Conservation (phyloP, 805 yeast genomes). For the Ogataea siamensis region DNA sequence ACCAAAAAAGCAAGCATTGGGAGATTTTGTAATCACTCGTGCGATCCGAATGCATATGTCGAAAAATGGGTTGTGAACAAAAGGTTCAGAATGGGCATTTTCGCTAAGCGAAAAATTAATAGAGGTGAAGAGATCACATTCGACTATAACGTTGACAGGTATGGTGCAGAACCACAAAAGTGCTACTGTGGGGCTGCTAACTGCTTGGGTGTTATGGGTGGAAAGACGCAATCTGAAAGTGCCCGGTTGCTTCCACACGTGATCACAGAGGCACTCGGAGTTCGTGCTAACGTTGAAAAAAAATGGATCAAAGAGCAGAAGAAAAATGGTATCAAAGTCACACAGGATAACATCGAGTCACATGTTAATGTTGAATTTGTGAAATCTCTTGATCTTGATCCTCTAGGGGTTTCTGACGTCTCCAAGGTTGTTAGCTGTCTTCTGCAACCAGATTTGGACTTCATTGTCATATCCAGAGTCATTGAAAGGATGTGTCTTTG, state of each 20-base stretch:
- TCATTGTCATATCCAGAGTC: conserved; percentile 59
- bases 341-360: conserved; percentile 52
- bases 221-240: conserved; percentile 94
- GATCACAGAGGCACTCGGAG: conserved; percentile 82
- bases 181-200: conserved; percentile 93
- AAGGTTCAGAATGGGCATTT: conserved; percentile 89
- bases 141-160: conserved; percentile 92
- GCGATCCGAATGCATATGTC: conserved; percentile 91
- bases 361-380: conserved; percentile 66
- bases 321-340: conserved; percentile 42
- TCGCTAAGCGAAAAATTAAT: conserved; percentile 69
- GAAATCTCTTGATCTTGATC: conserved; percentile 50
- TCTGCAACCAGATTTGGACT: conserved; percentile 68
- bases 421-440: conserved; percentile 78
- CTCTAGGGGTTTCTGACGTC: conserved; percentile 58
- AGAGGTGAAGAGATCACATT: conserved; percentile 89
- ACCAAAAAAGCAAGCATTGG: conserved; percentile 86
- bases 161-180: conserved; percentile 91
- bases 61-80: conserved; percentile 97
- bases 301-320: conserved; percentile 66
- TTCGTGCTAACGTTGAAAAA: conserved; percentile 63
- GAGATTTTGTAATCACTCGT: conserved; percentile 91
- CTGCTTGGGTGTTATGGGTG: conserved; percentile 93
- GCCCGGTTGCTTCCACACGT: conserved; percentile 80
- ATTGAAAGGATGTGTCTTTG: conserved; percentile 57